These are phyloP conservation scores for Tranzscheliella williamsii DNA, from an alignment of 1,284 basidiomycete species.

Conservation along the genomic window DNA sequence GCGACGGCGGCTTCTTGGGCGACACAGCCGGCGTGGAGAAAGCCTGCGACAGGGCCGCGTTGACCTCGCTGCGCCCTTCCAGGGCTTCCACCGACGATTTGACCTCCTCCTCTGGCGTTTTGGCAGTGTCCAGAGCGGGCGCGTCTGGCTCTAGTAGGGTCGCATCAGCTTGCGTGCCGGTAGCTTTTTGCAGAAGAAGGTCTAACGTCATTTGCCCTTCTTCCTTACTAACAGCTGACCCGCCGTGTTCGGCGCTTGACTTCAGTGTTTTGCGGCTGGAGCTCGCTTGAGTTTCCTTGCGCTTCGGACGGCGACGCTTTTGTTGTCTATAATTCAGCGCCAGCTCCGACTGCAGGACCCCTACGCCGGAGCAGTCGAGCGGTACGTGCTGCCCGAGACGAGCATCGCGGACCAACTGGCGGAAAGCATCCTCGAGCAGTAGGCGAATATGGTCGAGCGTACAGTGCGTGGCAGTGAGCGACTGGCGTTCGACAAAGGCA, in stretches of 20 bases:
- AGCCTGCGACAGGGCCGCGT: conserved; percentile 3
- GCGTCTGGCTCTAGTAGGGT: no score
- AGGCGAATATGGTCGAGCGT: conserved; percentile 19
- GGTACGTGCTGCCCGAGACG: neutral
- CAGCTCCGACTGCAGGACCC: conserved; percentile 9
- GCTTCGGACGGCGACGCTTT: neutral
- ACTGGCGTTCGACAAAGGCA: conserved; percentile 5
- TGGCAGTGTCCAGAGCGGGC: no score
- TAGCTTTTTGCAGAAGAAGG: no score
- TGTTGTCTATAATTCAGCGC: conserved; percentile 23
- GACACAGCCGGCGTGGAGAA: conserved; percentile 3
- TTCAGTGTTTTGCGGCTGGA: no score
- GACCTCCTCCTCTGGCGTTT: neutral
- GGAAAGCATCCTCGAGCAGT: conserved; percentile 19
- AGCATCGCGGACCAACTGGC: conserved; percentile 10
- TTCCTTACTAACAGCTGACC: no score
- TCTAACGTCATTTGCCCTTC: no score
- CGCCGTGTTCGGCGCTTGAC: no score
- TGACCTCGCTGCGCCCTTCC: conserved; percentile 10
- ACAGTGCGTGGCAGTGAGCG: neutral
- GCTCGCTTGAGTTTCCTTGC: neutral
- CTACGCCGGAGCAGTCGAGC: neutral
- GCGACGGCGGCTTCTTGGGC: conserved; percentile 2
- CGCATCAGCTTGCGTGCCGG: no score
- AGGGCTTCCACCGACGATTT: conserved; percentile 14